Conservation (phyloP, 257 asterid species). For the Asclepias syriaca region DNA sequence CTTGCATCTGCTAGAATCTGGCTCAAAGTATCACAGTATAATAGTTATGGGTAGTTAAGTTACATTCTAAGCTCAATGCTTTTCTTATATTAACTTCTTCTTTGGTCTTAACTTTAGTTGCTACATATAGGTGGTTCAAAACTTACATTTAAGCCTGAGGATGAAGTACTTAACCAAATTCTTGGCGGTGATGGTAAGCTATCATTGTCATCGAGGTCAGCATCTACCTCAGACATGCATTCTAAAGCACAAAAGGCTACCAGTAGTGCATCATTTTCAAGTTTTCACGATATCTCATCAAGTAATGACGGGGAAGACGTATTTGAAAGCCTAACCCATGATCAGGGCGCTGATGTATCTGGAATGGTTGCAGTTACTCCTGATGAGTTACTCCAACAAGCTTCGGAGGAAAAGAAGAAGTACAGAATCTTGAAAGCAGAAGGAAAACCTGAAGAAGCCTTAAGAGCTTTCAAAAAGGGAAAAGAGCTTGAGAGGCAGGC, state of each 20-base stretch:
- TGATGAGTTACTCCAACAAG: slow-evolving; percentile 79
- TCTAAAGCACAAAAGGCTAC: slow-evolving; percentile 27
- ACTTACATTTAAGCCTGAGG: slow-evolving; percentile 47
- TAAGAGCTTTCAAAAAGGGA: slow-evolving; percentile 76
- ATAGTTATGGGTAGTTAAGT: neutral
- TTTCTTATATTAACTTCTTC: neutral
- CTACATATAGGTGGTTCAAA: slow-evolving; percentile 60
- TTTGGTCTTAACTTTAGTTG: slow-evolving; percentile 10
- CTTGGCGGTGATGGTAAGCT: slow-evolving; percentile 35
- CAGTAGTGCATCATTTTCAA: slow-evolving; percentile 45
- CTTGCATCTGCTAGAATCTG: neutral
- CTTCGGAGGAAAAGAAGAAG: slow-evolving; percentile 71
- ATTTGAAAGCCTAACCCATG: slow-evolving; percentile 30
- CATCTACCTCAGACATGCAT: slow-evolving; percentile 17
- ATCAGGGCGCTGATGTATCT: slow-evolving; percentile 28
- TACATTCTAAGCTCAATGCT: neutral
- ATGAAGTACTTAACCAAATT: slow-evolving; percentile 50
- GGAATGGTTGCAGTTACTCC: slow-evolving; percentile 54
- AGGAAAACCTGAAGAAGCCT: slow-evolving; percentile 94
- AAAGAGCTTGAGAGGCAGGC: slow-evolving; percentile 98
- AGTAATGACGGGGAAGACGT: slow-evolving; percentile 31
- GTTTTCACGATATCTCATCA: slow-evolving; percentile 28
- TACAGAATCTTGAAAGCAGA: slow-evolving; percentile 67
- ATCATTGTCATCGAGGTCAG: slow-evolving; percentile 20
- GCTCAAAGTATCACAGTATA: neutral